Evolutionary conservation across 495 filamentous ascomycete species (phyloP).

Genomic region (Talaromyces trachyspermus): DNA sequence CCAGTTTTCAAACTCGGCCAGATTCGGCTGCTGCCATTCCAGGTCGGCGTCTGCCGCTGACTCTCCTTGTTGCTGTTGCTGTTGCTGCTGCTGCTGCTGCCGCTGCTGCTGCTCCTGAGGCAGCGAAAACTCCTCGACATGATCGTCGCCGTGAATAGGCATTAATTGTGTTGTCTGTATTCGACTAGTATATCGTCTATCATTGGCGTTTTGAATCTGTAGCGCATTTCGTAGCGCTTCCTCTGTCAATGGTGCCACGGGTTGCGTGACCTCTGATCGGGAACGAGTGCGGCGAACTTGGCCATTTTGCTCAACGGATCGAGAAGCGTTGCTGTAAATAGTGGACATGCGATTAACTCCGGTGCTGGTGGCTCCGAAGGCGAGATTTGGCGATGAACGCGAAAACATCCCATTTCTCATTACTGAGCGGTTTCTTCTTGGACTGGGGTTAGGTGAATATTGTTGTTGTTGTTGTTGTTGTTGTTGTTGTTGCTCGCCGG

Average conservation of each 20-base stretch:
- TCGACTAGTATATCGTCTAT: not conserved
- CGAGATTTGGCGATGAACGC: slow-evolving; percentile 7
- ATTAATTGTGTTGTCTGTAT: not conserved
- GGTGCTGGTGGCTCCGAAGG: not conserved
- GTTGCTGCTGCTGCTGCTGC: not conserved
- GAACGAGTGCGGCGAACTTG: not conserved
- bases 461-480: not conserved
- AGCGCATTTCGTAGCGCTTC: slow-evolving; percentile 2
- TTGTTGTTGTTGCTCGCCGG: not conserved
- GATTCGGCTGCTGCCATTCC: slow-evolving; percentile 5
- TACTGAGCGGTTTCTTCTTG: not conserved
- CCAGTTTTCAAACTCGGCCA: not conserved
- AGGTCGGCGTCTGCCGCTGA: not conserved
- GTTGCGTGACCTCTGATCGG: not conserved
- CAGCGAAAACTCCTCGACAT: no score
- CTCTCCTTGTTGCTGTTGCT: not conserved
- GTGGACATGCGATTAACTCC: slow-evolving; percentile 8
- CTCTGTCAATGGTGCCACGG: slow-evolving; percentile 1
- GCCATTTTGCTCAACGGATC: slow-evolving; percentile 2
- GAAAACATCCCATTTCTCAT: slow-evolving; percentile 1
- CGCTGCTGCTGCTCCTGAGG: not conserved
- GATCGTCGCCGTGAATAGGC: not conserved
- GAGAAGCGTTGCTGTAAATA: slow-evolving; percentile 6
- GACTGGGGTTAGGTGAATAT: not conserved
- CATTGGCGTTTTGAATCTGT: not conserved